A percentile compares a stretch with the other conserved stretches of the same genome.
These are phyloP conservation scores for Vicia villosa DNA, from an alignment of 306 rosid genomes.

Conservation along the genomic window DNA sequence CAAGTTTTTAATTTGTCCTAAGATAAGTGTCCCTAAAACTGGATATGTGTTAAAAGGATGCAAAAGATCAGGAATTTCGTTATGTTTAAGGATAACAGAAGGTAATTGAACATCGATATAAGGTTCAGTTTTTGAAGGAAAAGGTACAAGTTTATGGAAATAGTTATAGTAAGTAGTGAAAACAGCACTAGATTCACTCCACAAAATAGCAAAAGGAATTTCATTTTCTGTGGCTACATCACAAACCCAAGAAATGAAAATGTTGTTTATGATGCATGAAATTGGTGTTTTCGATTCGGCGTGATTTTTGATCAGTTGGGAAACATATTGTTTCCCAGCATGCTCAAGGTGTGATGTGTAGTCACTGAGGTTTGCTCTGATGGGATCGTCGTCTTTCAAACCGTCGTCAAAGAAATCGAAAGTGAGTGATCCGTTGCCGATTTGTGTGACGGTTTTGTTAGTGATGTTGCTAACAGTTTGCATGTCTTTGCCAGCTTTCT, in stretches of 20 bases:
- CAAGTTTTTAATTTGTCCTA: conserved; percentile 51
- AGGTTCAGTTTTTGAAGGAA: conserved; percentile 56
- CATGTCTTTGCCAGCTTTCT: conserved; percentile 13
- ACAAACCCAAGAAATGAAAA: conserved; percentile 64
- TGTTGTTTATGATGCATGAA: conserved; percentile 64
- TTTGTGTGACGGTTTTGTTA: conserved; percentile 22
- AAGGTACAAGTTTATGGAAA: conserved; percentile 47
- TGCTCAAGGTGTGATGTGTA: conserved; percentile 40
- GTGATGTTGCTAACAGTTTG: conserved; percentile 43
- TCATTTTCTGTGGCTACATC: conserved; percentile 52
- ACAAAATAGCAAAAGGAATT: conserved; percentile 53
- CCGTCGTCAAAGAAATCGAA: conserved; percentile 68
- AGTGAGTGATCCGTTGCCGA: conserved; percentile 56
- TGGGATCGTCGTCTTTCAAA: conserved; percentile 35
- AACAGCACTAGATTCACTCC: conserved; percentile 67
- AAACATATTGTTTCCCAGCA: conserved; percentile 39
- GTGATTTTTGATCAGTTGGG: conserved; percentile 39
- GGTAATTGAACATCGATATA: conserved; percentile 50
- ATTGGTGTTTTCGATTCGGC: conserved; percentile 42
- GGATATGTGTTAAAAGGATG: conserved; percentile 42
- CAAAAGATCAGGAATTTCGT: conserved; percentile 63
- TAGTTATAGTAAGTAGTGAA: conserved; percentile 56
- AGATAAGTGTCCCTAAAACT: conserved; percentile 33
- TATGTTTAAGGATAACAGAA: conserved; percentile 42
- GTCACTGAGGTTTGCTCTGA: neutral